Evolutionary conservation across 192 early-diverging fungal species (phyloP).

Genomic region (Allomyces javanicus): DNA sequence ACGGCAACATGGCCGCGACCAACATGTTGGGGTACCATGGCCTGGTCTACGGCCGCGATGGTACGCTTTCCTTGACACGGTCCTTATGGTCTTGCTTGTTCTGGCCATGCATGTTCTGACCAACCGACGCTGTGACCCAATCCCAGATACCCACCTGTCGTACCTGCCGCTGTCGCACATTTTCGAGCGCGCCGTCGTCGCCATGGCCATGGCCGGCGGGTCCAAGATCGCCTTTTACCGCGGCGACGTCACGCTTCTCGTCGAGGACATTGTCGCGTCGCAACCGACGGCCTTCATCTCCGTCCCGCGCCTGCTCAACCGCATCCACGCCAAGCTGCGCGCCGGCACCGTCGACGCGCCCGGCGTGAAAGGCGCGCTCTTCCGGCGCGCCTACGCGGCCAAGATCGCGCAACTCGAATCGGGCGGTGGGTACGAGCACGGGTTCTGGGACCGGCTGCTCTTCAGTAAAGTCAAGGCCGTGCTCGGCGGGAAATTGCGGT

Average conservation of each 20-base stretch:
- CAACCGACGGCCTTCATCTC: slow-evolving; percentile 66
- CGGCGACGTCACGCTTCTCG: slow-evolving; percentile 43
- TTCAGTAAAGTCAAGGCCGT: slow-evolving; percentile 65
- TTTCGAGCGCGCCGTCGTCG: slow-evolving; percentile 49
- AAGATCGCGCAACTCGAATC: slow-evolving; percentile 37
- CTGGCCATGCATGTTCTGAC: not conserved
- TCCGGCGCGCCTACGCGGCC: slow-evolving; percentile 36
- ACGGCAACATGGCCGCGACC: slow-evolving; percentile 45
- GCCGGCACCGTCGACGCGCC: slow-evolving; percentile 35
- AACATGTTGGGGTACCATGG: slow-evolving; percentile 11
- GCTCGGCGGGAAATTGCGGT: slow-evolving; percentile 54
- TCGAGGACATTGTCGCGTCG: slow-evolving; percentile 62
- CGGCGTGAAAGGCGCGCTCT: slow-evolving; percentile 25
- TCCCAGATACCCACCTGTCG: slow-evolving; percentile 24
- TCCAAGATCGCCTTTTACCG: slow-evolving; percentile 59
- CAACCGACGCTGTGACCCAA: slow-evolving; percentile 1
- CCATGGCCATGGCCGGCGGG: slow-evolving; percentile 28
- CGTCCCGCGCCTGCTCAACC: slow-evolving; percentile 77
- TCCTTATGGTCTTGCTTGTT: slow-evolving; percentile 5
- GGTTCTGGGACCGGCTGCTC: slow-evolving; percentile 67
- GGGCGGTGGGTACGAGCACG: slow-evolving; percentile 38
- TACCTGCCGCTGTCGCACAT: slow-evolving; percentile 82
- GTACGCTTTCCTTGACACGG: slow-evolving; percentile 3
- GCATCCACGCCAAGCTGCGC: slow-evolving; percentile 23
- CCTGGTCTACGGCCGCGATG: slow-evolving; percentile 9